phyloP scores from a whole-genome alignment of 2,329 filamentous ascomycete genomes.

The Fusarium nisikadoi region DNA sequence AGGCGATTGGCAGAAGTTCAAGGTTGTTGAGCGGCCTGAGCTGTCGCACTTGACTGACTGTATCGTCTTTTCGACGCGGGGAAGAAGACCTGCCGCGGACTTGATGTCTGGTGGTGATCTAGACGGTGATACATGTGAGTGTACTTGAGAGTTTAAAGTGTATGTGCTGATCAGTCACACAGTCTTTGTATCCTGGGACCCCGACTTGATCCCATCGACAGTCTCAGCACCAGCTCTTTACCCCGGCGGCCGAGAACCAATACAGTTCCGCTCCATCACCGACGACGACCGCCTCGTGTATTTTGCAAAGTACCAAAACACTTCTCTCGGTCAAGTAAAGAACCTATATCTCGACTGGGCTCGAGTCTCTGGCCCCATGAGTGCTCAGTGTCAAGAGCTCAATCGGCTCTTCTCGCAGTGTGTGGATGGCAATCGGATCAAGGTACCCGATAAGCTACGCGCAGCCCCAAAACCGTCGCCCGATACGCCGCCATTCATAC shows the following conservation, averaged over 20 bases:
- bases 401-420: conserved; percentile 14
- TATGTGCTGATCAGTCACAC: fast-evolving
- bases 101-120: conserved; percentile 7
- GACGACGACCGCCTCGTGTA: not conserved
- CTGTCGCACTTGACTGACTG: not conserved
- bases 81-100: not conserved
- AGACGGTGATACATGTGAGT: not conserved
- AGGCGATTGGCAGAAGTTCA: conserved; percentile 8
- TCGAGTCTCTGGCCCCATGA: not conserved
- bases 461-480: fast-evolving
- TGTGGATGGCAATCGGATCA: conserved; percentile 4
- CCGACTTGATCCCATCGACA: not conserved
- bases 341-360: conserved; percentile 12
- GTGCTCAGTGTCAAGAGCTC: not conserved
- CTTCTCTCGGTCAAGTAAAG: not conserved
- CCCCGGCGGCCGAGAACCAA: not conserved
- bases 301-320: not conserved
- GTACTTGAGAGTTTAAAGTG: fast-evolving
- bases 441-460: no score
- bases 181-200: conserved; percentile 14
- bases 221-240: not conserved
- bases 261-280: not conserved
- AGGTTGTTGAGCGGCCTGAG: not conserved
- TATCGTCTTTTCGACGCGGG: not conserved
- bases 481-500: not conserved